Base-by-base conservation (phyloP, 352 stramenopile species). In the Pythium vanterpoolii region DNA sequence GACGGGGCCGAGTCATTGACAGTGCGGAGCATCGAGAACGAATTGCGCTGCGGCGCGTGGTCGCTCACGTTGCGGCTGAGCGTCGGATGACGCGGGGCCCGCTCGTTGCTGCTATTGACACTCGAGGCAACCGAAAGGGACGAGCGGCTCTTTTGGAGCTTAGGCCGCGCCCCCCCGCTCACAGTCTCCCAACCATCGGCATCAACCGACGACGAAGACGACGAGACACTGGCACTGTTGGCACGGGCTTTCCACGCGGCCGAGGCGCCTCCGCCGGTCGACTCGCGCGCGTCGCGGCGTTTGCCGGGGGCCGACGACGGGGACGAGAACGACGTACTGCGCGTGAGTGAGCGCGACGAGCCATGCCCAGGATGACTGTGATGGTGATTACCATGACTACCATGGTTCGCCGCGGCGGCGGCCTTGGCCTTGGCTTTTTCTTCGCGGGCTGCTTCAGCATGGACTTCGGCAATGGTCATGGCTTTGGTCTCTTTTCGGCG, bases 381-480 rank as follows among this genome's bases (percentile, higher is more conserved):
- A n/a, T n/a, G n/a, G n/a, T n/a, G n/a, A n/a, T n/a, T n/a, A n/a
- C n/a, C n/a, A n/a, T n/a, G n/a, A n/a, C n/a, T n/a, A n/a, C 11
- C 26, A 21, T 40, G 26, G 8, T 19, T n/a, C 74, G 66, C 50
- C 27, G 76, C 73, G 3, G 56, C 51, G 43, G 62, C 76, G 3
- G 75, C 72, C 31, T 78, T 76, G 19, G 82, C 79, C 71, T 91
- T 93, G 43, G 75, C 78, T 61, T 84, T 83, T 0, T 68, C 83
- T 57, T 93, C 83, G 26, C 81, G 79, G 21, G 80, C 83, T 5
- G 75, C 77, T 38, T 93, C 80, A 10, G 80, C 83, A 51, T 93
- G 83, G 42, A 93, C 76, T 43, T 93, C 68, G 30, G 84, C 84
- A 36, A 93, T 90, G 3, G 84, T 93, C 79, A 89, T 93, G 16